Evolutionary conservation across 768 basidiomycete genomes (phyloP), one percentile per base, ranked within the genome.

Genomic region (Mycena galericulata): DNA sequence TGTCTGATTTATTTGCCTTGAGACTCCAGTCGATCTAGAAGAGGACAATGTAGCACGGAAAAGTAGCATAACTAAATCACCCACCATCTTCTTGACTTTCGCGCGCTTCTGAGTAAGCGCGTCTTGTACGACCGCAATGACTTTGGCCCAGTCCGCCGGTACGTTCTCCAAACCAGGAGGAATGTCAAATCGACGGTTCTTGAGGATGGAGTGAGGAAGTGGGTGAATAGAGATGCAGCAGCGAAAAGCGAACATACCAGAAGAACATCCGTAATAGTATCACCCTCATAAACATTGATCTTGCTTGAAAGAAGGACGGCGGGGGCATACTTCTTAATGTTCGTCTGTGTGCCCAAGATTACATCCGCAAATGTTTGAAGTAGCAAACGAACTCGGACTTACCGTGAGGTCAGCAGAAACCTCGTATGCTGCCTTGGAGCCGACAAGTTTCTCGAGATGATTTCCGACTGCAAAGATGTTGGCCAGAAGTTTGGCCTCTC

Each of bases 31-130:
- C 17, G 38, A 38, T 38, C 38, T 38, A 38, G 38, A 17, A 38
- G 9, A 17, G 38, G 38, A 38, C 10, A 38, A 38, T 38, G 38
- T 9, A 11, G 22, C 24, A 10, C 8, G 46, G 24, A n/a, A 43
- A n/a, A n/a, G n/a, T n/a, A n/a, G n/a, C n/a, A n/a, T n/a, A n/a
- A n/a, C n/a, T n/a, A n/a, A n/a, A n/a, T n/a, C n/a, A 62, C 68
- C 58, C 27, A 72, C 69, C 41, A 43, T 34, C 62, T 74, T 77
- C 68, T 75, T 75, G 47, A 75, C 63, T 32, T 41, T 56, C 1
- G 75, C 64, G 14, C 69, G 69, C 18, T 45, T 40, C 49, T 76
- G 75, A 1, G 72, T 76, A 10, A 76, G 65, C 34, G 67, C 62
- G 36, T 74, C 29, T 15, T 40, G 24, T 29, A 75, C 50, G 29